Evolutionary conservation across 2,329 filamentous ascomycete species (phyloP).

Genomic region (Penicillium sp.): DNA sequence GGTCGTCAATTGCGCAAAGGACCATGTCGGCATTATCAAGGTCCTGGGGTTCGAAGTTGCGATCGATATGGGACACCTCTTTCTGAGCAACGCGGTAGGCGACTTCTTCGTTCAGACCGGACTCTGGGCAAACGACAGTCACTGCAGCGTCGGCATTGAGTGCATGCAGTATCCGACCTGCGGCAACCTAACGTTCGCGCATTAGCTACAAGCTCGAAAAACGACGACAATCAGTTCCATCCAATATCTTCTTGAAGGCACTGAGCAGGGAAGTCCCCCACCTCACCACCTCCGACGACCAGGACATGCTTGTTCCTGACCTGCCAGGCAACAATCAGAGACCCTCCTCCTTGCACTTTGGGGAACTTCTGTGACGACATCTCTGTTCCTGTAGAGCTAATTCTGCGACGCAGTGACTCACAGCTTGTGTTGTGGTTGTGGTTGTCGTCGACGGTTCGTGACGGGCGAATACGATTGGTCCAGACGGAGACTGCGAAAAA

Average conservation of each 20-base stretch:
- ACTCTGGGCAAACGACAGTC: constrained; percentile 73
- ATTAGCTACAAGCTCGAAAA: constrained; percentile 20
- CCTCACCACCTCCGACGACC: constrained; percentile 94
- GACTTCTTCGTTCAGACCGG: constrained; percentile 84
- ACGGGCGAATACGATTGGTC: constrained; percentile 13
- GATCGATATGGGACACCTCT: constrained; percentile 76
- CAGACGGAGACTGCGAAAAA: neutral
- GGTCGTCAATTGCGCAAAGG: constrained; percentile 87
- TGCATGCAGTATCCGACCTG: constrained; percentile 86
- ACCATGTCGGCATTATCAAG: constrained; percentile 83
- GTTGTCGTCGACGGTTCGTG: neutral
- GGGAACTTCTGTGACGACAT: constrained; percentile 63
- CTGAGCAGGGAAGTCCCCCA: constrained; percentile 40
- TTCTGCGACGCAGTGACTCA: too few relatives aligned
- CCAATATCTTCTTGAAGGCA: neutral
- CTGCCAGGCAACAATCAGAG: constrained; percentile 94
- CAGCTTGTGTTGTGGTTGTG: neutral
- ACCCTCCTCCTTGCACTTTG: constrained; percentile 82
- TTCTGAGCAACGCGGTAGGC: constrained; percentile 70
- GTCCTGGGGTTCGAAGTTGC: constrained; percentile 80
- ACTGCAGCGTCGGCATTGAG: constrained; percentile 93
- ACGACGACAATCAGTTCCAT: neutral
- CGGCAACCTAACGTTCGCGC: constrained; percentile 70
- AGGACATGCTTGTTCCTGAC: constrained; percentile 81
- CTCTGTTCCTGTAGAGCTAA: too few relatives aligned